phyloP scores from a whole-genome alignment of 2,329 filamentous ascomycete species.

The Paraphaeosphaeria sporulosa region DNA sequence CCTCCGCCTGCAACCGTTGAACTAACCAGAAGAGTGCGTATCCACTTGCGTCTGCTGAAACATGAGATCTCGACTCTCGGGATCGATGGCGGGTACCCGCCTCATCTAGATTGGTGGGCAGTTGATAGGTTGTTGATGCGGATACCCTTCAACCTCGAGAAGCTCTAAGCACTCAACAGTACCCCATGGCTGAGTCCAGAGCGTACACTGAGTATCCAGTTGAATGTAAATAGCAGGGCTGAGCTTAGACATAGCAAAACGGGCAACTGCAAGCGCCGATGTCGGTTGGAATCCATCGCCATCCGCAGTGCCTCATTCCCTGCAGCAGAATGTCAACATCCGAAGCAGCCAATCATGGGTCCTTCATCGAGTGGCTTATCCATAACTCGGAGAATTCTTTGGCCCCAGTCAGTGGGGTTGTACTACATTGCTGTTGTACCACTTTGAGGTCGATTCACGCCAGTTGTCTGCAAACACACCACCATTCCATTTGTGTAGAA shows the following conservation, averaged over 20 bases:
- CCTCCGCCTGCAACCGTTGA: conserved; percentile 21
- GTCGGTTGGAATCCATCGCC: conserved; percentile 19
- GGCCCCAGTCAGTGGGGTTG: conserved; percentile 21
- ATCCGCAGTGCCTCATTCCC: conserved; percentile 17
- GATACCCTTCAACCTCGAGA: not conserved
- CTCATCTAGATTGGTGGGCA: conserved; percentile 24
- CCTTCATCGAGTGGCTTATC: conserved; percentile 26
- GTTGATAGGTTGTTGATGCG: conserved; percentile 4
- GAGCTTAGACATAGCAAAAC: not conserved
- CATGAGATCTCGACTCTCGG: conserved; percentile 3
- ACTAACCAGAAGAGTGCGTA: conserved; percentile 17
- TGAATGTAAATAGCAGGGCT: not conserved
- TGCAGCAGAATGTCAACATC: conserved; percentile 18
- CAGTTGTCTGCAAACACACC: conserved; percentile 22
- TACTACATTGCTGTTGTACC: conserved; percentile 31
- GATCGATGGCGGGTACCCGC: conserved; percentile 23
- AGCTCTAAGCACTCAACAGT: not conserved
- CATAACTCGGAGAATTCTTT: conserved; percentile 27
- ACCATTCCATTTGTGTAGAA: conserved; percentile 12
- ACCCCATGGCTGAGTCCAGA: not conserved
- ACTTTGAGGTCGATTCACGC: conserved; percentile 21
- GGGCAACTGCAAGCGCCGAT: conserved; percentile 19
- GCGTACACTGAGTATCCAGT: not conserved
- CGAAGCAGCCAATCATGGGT: conserved; percentile 22
- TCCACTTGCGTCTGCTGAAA: conserved; percentile 23